Percentiles rank a stretch among this genome's conserved stretches.
Conservation (phyloP, 805 yeast species). For the Saturnispora gosingensis region DNA sequence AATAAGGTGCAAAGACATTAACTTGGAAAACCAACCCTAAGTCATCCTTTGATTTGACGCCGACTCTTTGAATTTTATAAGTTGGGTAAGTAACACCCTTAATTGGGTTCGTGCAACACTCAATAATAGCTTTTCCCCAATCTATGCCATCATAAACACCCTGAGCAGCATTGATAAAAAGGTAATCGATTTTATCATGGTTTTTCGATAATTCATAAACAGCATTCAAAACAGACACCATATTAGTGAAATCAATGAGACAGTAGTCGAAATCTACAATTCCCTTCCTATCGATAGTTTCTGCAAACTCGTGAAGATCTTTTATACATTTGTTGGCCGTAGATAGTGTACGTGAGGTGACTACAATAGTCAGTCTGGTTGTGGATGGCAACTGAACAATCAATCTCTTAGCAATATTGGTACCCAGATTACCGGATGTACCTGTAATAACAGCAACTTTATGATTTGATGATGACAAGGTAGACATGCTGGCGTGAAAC, state of each 20-base stretch:
- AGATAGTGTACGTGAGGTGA: slow-evolving; percentile 84
- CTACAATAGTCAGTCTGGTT: slow-evolving; percentile 62
- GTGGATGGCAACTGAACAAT: slow-evolving; percentile 48
- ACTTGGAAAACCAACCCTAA: slow-evolving; percentile 88
- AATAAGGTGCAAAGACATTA: slow-evolving; percentile 95
- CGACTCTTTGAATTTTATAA: slow-evolving; percentile 74
- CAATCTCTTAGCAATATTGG: slow-evolving; percentile 74
- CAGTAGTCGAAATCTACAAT: slow-evolving; percentile 78
- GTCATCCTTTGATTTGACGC: slow-evolving; percentile 67
- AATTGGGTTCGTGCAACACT: slow-evolving; percentile 57
- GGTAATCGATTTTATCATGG: slow-evolving; percentile 61
- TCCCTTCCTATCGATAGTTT: slow-evolving; percentile 35
- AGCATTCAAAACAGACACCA: slow-evolving; percentile 77
- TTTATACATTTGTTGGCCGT: slow-evolving; percentile 70
- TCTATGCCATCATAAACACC: slow-evolving; percentile 82
- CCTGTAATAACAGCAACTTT: slow-evolving; percentile 30
- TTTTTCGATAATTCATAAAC: slow-evolving; percentile 57
- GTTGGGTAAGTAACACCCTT: slow-evolving; percentile 83
- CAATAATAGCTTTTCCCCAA: slow-evolving; percentile 69
- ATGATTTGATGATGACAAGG: slow-evolving; percentile 10
- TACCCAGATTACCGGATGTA: slow-evolving; percentile 61
- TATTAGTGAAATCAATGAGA: slow-evolving; percentile 79
- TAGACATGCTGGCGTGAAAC: slow-evolving; percentile 1
- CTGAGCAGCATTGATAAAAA: slow-evolving; percentile 85
- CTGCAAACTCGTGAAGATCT: slow-evolving; percentile 37